phyloP scores from a whole-genome alignment of 164 flowering plant species.

The Nelumbo lutea region DNA sequence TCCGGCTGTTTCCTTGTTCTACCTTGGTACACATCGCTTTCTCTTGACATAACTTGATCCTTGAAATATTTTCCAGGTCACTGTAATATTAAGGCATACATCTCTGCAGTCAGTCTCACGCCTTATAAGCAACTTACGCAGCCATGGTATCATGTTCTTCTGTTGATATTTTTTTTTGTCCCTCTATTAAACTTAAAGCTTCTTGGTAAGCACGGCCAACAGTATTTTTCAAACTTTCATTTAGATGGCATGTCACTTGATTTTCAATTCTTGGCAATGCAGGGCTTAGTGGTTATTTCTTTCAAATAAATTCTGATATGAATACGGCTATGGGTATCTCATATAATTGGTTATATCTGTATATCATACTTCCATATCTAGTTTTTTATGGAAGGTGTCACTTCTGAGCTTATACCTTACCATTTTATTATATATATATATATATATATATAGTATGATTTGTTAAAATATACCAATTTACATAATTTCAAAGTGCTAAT shows the following conservation, averaged over 20 bases:
- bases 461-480: too few species aligned
- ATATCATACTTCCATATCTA: too few species aligned
- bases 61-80: conserved; percentile 42
- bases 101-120: conserved; percentile 46
- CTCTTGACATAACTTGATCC: conserved; percentile 1
- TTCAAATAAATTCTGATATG: too few species aligned
- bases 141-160: conserved; percentile 49
- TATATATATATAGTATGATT: too few species aligned
- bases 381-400: too few species aligned
- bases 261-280: background rate
- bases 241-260: background rate
- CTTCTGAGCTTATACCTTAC: too few species aligned
- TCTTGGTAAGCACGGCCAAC: background rate
- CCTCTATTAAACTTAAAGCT: too few species aligned
- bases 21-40: background rate
- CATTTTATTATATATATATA: too few species aligned
- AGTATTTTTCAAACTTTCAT: background rate
- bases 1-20: too few species aligned
- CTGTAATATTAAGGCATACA: conserved; percentile 57
- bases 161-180: background rate
- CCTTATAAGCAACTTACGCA: conserved; percentile 66
- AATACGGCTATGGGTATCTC: too few species aligned
- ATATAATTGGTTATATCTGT: too few species aligned
- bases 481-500: too few species aligned
- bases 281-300: background rate